Conservation (phyloP, 2,329 filamentous ascomycete genomes). For the Fusarium sp. region DNA sequence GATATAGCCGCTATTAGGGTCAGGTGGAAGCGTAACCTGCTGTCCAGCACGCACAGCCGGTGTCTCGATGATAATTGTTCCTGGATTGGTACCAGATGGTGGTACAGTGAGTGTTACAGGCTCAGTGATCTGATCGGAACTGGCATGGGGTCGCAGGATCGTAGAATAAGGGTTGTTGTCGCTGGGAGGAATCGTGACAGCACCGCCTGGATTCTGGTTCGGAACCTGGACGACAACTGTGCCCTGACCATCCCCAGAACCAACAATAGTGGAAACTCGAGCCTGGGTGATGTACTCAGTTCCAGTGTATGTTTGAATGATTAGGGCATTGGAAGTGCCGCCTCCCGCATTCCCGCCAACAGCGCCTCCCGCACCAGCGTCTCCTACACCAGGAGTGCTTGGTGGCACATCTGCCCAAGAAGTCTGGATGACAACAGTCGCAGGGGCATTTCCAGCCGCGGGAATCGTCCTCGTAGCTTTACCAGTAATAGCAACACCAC, state of each 20-base stretch:
- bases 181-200: conserved; percentile 32
- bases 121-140: conserved; percentile 28
- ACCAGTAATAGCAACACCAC: conserved; percentile 15
- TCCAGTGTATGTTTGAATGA: conserved; percentile 37
- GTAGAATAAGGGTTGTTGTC: conserved; percentile 23
- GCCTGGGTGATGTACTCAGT: conserved; percentile 30
- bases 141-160: conserved; percentile 26
- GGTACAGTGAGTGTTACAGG: conserved; percentile 29
- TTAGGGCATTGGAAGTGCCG: conserved; percentile 23
- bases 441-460: conserved; percentile 25
- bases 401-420: conserved; percentile 35
- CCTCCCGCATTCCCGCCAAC: conserved; percentile 1
- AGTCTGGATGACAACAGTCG: conserved; percentile 38
- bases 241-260: conserved; percentile 13
- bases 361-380: background rate
- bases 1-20: conserved; percentile 32
- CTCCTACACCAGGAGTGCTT: conserved; percentile 14
- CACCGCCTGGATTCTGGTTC: conserved; percentile 22
- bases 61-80: conserved; percentile 34
- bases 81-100: conserved; percentile 16
- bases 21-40: conserved; percentile 31
- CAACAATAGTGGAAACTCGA: conserved; percentile 20
- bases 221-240: conserved; percentile 38
- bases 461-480: conserved; percentile 31
- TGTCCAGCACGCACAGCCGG: conserved; percentile 22